Evolutionary conservation across 768 basidiomycete genomes (phyloP).

Genomic region (Austroboletus festivus): DNA sequence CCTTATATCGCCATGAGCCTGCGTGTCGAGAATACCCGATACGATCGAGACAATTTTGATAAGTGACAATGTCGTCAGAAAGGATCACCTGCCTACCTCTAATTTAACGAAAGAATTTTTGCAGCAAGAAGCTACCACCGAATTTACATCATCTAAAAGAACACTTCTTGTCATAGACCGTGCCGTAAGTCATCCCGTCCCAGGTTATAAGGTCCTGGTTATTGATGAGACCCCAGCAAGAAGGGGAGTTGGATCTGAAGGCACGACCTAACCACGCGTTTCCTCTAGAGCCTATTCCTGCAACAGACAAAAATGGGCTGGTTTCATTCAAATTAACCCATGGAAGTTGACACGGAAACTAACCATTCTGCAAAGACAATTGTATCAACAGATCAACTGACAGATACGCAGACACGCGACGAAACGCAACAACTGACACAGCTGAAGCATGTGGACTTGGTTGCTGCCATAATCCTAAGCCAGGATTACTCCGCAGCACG

Average conservation of each 20-base stretch:
- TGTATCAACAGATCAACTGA: conserved; percentile 88
- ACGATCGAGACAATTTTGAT: conserved; percentile 85
- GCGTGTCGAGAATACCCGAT: conserved; percentile 91
- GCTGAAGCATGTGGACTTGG: background rate
- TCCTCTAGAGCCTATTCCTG: conserved; percentile 79
- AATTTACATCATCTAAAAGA: conserved; percentile 69
- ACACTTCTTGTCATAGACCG: conserved; percentile 73
- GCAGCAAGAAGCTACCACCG: conserved; percentile 57
- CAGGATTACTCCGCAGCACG: conserved; percentile 34
- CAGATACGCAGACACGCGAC: background rate
- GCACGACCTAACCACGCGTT: conserved; percentile 49
- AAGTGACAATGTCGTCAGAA: conserved; percentile 79
- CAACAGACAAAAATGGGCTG: conserved; percentile 50
- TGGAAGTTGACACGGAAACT: conserved; percentile 88
- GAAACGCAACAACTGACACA: background rate
- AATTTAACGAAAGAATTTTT: conserved; percentile 80
- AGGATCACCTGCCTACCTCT: conserved; percentile 80
- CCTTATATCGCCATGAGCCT: no score
- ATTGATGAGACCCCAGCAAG: conserved; percentile 35
- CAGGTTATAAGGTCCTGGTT: background rate
- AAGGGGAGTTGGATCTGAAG: conserved; percentile 52
- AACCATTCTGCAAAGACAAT: conserved; percentile 82
- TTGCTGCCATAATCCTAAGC: conserved; percentile 59
- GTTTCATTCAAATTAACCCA: conserved; percentile 81
- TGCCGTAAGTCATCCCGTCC: conserved; percentile 52